Evolutionary conservation across 257 asterid species (phyloP).

Genomic region (Petunia axillaris): DNA sequence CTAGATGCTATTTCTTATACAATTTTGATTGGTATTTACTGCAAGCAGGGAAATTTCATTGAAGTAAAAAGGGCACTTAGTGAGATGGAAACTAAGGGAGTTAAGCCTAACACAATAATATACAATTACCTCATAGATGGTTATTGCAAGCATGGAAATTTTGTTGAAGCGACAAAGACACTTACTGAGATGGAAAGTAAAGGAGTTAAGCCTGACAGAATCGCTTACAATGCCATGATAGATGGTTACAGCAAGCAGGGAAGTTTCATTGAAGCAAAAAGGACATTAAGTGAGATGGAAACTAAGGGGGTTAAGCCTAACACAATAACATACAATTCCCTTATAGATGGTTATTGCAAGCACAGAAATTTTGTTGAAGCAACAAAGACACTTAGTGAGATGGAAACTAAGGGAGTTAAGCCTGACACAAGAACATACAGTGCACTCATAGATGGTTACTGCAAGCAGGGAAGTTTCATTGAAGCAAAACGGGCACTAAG

Average conservation of each 20-base stretch:
- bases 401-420: slow-evolving; percentile 51
- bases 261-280: slow-evolving; percentile 44
- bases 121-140: slow-evolving; percentile 28
- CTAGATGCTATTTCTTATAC: slow-evolving; percentile 43
- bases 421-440: slow-evolving; percentile 55
- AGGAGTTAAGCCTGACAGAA: slow-evolving; percentile 39
- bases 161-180: background rate
- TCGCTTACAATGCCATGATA: slow-evolving; percentile 54
- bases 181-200: background rate
- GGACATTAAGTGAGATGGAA: slow-evolving; percentile 28
- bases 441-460: slow-evolving; percentile 58
- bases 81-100: slow-evolving; percentile 42
- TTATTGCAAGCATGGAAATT: background rate
- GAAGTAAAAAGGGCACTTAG: slow-evolving; percentile 46
- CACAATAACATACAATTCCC: background rate
- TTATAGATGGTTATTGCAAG: background rate
- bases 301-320: slow-evolving; percentile 32
- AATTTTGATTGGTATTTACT: slow-evolving; percentile 57
- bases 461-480: slow-evolving; percentile 49
- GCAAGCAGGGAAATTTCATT: slow-evolving; percentile 74
- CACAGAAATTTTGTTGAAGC: background rate
- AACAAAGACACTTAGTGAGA: slow-evolving; percentile 41
- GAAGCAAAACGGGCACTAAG: slow-evolving; percentile 36
- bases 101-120: slow-evolving; percentile 34
- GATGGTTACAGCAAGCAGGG: slow-evolving; percentile 63